phyloP scores from a whole-genome alignment of 164 flowering plant genomes.

The Vitis cinerea region DNA sequence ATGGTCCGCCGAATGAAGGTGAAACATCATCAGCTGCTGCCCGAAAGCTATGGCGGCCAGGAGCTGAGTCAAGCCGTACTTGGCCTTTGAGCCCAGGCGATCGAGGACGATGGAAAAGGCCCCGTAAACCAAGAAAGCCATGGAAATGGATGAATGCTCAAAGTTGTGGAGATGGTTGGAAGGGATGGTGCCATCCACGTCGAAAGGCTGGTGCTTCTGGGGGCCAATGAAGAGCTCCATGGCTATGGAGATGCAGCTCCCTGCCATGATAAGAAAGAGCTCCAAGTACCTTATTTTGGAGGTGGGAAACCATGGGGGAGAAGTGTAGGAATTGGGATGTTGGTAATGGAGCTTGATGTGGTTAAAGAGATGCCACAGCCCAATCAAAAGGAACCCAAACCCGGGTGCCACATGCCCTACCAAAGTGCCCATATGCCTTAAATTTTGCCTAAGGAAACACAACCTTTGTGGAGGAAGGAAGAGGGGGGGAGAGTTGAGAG shows the following conservation, averaged over 20 bases:
- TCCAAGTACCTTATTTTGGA: constrained; percentile 42
- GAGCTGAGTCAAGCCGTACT: constrained; percentile 1
- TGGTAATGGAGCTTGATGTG: constrained; percentile 46
- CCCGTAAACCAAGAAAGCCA: constrained; percentile 44
- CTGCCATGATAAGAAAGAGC: constrained; percentile 46
- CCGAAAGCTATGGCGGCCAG: constrained; percentile 2
- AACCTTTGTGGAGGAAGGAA: background rate
- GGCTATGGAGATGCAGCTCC: constrained; percentile 36
- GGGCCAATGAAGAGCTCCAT: constrained; percentile 73
- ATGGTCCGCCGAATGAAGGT: constrained; percentile 9
- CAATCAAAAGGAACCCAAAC: constrained; percentile 53
- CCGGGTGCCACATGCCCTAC: constrained; percentile 72
- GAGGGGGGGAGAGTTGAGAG: background rate
- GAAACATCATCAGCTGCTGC: constrained; percentile 9
- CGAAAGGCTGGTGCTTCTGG: constrained; percentile 52
- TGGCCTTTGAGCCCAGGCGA: background rate
- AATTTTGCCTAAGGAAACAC: no score
- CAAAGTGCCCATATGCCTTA: constrained; percentile 47
- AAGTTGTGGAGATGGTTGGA: constrained; percentile 71
- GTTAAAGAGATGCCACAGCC: constrained; percentile 68
- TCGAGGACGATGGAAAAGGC: constrained; percentile 25
- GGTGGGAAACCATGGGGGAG: constrained; percentile 59
- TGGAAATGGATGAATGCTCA: constrained; percentile 60
- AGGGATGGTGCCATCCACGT: constrained; percentile 63
- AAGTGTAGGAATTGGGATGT: constrained; percentile 36